Evolutionary conservation across 108 stramenopile species (phyloP), one percentile per base, ranked within the genome.

Genomic region (Licmophora abbreviata): DNA sequence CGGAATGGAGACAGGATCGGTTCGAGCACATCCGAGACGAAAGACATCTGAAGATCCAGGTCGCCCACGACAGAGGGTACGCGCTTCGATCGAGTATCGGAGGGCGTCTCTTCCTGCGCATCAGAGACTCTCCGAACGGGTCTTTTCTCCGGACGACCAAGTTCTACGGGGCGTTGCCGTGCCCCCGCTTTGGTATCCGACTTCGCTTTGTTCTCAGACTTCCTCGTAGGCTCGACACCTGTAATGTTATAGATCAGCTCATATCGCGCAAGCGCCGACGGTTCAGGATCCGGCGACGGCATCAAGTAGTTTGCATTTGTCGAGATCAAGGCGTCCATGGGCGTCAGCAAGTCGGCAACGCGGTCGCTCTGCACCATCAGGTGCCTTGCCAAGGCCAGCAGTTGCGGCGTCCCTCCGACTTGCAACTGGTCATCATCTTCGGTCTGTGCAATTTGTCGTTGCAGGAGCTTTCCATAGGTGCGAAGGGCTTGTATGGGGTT

Each of bases 401-500:
- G 59, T 23, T 76, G 79, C 0, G 68, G 64, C 9, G 55, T 53
- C 21, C 55, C 48, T 22, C 58, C 54, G 9, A 31, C 33, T 29
- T 28, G 32, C 17, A 18, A 34, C 17, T 29, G 36, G 9, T 30
- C 51, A 22, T 22, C 35, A 32, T 10, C 20, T 18, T 67, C 46
- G 9, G 61, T 56, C 36, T 76, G 66, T 0, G 77, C 88, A 41
- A 92, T 53, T 30, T 74, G 69, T 28, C 81, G 69, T 47, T 85
- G 83, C 44, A 92, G 48, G 15, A 92, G 63, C 56, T 87, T 92
- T 3, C 79, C 75, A 68, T 76, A 92, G 5, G 90, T 88, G 41
- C 85, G 46, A 37, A 92, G 52, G 1, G 90, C 90, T 60, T 92
- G 90, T 22, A 92, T 22, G 0, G 90, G 90, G 66, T 85, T 88